These are phyloP conservation scores for Aspergillus heteromorphus DNA, from an alignment of 495 filamentous ascomycete species.

Conservation along the genomic window DNA sequence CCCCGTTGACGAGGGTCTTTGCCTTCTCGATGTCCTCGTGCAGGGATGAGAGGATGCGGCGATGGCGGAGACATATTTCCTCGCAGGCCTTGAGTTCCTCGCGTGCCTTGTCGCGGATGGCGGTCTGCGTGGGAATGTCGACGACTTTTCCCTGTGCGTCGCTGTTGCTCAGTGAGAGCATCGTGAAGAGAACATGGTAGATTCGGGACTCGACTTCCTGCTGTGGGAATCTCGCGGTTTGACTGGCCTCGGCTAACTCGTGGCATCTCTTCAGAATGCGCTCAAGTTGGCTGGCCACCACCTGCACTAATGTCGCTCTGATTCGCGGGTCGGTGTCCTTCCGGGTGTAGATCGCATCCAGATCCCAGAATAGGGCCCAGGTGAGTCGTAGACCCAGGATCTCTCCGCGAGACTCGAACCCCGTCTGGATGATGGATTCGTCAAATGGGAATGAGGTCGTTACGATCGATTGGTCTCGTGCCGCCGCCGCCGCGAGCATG, in stretches of 20 bases:
- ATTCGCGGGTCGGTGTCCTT: background rate
- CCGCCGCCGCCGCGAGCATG: constrained; percentile 16
- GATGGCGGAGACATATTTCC: background rate
- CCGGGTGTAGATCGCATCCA: background rate
- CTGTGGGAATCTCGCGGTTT: background rate
- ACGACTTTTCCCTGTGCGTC: constrained; percentile 18
- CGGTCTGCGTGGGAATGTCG: background rate
- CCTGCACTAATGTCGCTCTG: background rate
- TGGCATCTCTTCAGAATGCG: constrained; percentile 1
- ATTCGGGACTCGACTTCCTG: constrained; percentile 7
- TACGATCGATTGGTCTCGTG: constrained; percentile 34
- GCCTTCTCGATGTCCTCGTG: constrained; percentile 8
- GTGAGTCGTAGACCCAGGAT: constrained; percentile 47
- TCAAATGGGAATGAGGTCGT: constrained; percentile 39
- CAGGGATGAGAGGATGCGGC: background rate
- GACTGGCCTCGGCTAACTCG: background rate
- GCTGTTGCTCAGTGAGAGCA: constrained; percentile 22
- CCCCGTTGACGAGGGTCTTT: constrained; percentile 3
- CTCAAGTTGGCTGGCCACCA: background rate
- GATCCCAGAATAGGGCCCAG: constrained; percentile 46
- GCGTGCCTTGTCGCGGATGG: background rate
- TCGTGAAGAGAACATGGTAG: constrained; percentile 7
- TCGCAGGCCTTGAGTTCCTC: constrained; percentile 1
- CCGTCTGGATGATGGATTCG: constrained; percentile 27
- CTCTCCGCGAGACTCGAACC: constrained; percentile 36